Conservation (phyloP, 169 alveolate species). For the Eimeria falciformis region DNA sequence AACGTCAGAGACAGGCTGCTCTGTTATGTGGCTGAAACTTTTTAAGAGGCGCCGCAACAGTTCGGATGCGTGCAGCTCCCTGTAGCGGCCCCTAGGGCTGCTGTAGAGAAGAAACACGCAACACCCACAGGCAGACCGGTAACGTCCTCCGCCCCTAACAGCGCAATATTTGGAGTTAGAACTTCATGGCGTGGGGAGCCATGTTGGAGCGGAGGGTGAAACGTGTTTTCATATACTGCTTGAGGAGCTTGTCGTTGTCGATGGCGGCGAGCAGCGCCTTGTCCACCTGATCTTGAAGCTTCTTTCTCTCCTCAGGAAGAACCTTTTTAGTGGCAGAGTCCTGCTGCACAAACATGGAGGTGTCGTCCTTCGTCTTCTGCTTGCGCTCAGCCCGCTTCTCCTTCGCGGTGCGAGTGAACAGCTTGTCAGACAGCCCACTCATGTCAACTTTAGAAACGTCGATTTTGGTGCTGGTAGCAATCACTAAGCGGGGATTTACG, state of each 20-base stretch:
- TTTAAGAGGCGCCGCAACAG: too few species aligned
- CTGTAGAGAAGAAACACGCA: too few species aligned
- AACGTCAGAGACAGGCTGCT: too few species aligned
- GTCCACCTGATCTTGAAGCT: constrained; percentile 66
- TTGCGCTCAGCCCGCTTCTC: constrained; percentile 58
- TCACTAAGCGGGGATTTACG: constrained; percentile 96
- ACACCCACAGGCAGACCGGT: too few species aligned
- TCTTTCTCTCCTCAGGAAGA: constrained; percentile 54
- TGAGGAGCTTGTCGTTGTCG: constrained; percentile 76
- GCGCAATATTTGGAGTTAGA: constrained; percentile 49
- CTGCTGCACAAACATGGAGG: constrained; percentile 63
- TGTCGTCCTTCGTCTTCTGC: constrained; percentile 61
- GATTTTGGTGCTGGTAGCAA: constrained; percentile 96
- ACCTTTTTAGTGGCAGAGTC: constrained; percentile 8
- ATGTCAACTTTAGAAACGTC: constrained; percentile 86
- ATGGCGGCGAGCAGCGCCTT: constrained; percentile 53
- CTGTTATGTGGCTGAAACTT: too few species aligned
- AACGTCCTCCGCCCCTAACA: too few species aligned
- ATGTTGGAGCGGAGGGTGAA: constrained; percentile 78
- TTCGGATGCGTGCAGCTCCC: too few species aligned
- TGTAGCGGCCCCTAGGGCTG: too few species aligned
- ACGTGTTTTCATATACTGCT: constrained; percentile 80
- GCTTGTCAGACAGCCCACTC: constrained; percentile 86
- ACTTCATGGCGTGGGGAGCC: constrained; percentile 82
- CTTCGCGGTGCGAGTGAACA: constrained; percentile 83